These are phyloP conservation scores for Handroanthus guayacan DNA, from an alignment of 257 asterid genomes.

Conservation along the genomic window DNA sequence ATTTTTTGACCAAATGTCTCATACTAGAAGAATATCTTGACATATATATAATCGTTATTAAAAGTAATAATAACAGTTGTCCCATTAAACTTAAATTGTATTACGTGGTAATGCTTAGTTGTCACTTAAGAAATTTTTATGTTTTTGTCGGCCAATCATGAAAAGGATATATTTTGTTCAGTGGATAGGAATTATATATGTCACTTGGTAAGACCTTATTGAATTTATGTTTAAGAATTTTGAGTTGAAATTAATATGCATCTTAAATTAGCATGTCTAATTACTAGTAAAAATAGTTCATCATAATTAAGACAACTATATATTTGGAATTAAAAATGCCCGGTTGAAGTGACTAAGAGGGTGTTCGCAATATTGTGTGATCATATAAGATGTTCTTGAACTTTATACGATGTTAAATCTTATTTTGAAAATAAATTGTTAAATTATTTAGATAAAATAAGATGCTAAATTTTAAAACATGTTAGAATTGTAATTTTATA, in stretches of 20 bases:
- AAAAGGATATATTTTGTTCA: slow-evolving; percentile 36
- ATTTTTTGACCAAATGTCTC: background rate
- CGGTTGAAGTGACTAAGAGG: too few species aligned
- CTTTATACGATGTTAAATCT: too few species aligned
- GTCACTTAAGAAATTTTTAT: slow-evolving; percentile 29
- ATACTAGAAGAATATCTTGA: background rate
- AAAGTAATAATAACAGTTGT: background rate
- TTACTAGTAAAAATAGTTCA: background rate
- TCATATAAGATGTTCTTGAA: too few species aligned
- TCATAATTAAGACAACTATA: background rate
- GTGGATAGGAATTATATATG: slow-evolving; percentile 44
- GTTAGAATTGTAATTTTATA: too few species aligned
- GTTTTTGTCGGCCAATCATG: slow-evolving; percentile 47
- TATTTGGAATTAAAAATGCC: too few species aligned
- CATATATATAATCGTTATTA: background rate
- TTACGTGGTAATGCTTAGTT: slow-evolving; percentile 26
- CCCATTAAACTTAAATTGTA: slow-evolving; percentile 3
- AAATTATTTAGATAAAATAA: too few species aligned
- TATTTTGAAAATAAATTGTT: too few species aligned
- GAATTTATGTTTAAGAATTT: slow-evolving; percentile 11
- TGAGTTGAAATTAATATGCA: background rate
- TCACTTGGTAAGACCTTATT: slow-evolving; percentile 5
- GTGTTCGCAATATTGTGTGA: too few species aligned
- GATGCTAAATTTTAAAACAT: too few species aligned
- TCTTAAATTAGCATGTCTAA: background rate